Base-by-base conservation (phyloP, 352 stramenopile genomes). In the Phytophthora litchii region DNA sequence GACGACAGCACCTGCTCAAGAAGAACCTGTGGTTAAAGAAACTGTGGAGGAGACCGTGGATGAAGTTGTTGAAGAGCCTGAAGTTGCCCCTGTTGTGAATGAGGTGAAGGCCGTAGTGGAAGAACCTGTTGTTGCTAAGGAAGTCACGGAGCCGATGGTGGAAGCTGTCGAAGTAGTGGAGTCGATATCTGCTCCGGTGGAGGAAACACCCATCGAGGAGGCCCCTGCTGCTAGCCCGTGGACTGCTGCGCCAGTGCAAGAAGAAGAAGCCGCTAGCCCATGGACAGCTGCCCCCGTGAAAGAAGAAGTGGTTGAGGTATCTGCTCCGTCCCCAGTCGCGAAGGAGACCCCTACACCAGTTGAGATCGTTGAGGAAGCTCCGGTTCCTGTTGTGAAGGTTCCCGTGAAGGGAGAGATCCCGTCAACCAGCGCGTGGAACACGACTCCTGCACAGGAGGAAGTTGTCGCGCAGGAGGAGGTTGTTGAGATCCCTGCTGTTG, bases 1-100 rank as follows among this genome's bases (percentile, higher is more conserved):
- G 79, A 87, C 76, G 45, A 46, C 65, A 8, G 16, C 63, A 8
- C 65, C 72, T 41, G 60, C 68, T 19, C 49, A 72, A 54, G 49
- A 74, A 6, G 56, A 69, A 54, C 27, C 50, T 13, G 41, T 46
- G 37, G 47, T 69, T 44, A 27, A 55, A 16, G 66, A 65, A 9
- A 34, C 29, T 11, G 29, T 34, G 29, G 29, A 11, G 29, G 29
- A 34, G 7, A 34, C 29, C 10, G 7, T 12, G 29, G 29, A 34
- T 34, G 29, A 34, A 34, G 21, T 45, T 16, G 55, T 60, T 17
- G 54, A 62, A 23, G 70, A 70, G 29, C 40, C 50, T 16, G 14
- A 63, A 50, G 40, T 46, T 6, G 21, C 49, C 17, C 47, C 61
- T n/a, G 51, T 51, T 32, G 59, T 52, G 7, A 55, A 56, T 4